A percentile compares a stretch with the other conserved stretches of the same genome.
Evolutionary conservation across 768 basidiomycete species (phyloP).

Genomic region (Tulasnella sp.): DNA sequence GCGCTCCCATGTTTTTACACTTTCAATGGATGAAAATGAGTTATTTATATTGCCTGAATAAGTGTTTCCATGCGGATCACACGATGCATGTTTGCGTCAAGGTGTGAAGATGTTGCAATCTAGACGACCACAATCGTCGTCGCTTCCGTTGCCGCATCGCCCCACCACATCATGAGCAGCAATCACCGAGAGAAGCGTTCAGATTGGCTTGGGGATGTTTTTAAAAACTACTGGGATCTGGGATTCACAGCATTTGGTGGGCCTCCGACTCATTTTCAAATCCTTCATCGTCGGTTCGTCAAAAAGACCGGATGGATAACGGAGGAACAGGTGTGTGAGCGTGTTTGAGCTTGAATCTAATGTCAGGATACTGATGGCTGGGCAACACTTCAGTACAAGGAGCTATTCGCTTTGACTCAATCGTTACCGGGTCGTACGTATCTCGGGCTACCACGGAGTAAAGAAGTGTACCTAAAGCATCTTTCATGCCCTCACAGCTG

Average conservation of each 20-base stretch:
- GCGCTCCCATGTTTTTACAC: too few relatives aligned
- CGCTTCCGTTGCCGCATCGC: too few relatives aligned
- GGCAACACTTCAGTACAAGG: constrained; percentile 11
- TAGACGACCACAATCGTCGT: neutral
- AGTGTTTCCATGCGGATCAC: too few relatives aligned
- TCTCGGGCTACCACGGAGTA: neutral
- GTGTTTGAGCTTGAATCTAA: neutral
- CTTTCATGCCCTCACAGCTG: neutral
- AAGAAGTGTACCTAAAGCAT: neutral
- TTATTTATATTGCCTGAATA: too few relatives aligned
- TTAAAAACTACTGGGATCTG: constrained; percentile 36
- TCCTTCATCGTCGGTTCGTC: constrained; percentile 42
- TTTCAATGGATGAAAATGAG: too few relatives aligned
- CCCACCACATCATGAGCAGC: neutral
- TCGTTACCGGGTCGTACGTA: constrained; percentile 41
- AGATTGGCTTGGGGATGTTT: neutral
- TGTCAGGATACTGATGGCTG: neutral
- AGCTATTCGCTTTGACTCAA: constrained; percentile 32
- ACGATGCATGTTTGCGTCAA: too few relatives aligned
- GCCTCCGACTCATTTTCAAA: constrained; percentile 48
- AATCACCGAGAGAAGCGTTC: neutral
- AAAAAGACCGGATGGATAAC: constrained; percentile 35
- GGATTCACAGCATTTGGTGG: constrained; percentile 50
- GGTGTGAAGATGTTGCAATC: neutral
- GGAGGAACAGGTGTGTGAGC: neutral